Evolutionary conservation across 1,139 yeast genomes (phyloP).

Genomic region (Scheffersomyces segobiensis): DNA sequence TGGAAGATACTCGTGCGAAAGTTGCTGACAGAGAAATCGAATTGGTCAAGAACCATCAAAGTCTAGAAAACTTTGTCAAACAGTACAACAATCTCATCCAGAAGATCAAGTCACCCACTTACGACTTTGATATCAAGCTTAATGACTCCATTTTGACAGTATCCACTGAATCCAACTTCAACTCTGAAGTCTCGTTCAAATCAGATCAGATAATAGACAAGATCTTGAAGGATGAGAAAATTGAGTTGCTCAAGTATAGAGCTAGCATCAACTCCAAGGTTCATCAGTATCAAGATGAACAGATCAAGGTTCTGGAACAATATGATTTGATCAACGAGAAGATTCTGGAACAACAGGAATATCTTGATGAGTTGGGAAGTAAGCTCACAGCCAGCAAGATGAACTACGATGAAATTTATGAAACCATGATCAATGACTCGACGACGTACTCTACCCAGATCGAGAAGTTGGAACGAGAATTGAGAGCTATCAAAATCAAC

Average conservation of each 20-base stretch:
- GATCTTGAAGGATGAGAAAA: slow-evolving; percentile 36
- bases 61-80: slow-evolving; percentile 51
- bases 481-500: slow-evolving; percentile 52
- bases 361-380: slow-evolving; percentile 60
- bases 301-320: slow-evolving; percentile 57
- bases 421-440: slow-evolving; percentile 55
- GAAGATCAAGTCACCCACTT: slow-evolving; percentile 32
- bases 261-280: slow-evolving; percentile 48
- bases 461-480: slow-evolving; percentile 63
- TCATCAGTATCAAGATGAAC: slow-evolving; percentile 60
- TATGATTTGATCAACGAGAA: slow-evolving; percentile 58
- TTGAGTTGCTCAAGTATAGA: slow-evolving; percentile 47
- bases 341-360: slow-evolving; percentile 57
- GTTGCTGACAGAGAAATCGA: slow-evolving; percentile 49
- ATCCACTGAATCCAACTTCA: slow-evolving; percentile 12
- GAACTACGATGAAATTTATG: slow-evolving; percentile 58
- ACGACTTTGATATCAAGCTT: slow-evolving; percentile 29
- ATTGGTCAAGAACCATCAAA: slow-evolving; percentile 49
- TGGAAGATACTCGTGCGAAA: slow-evolving; percentile 34
- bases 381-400: slow-evolving; percentile 53
- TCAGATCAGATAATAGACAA: slow-evolving; percentile 33
- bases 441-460: slow-evolving; percentile 61
- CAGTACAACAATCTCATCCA: slow-evolving; percentile 58
- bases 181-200: slow-evolving; percentile 25
- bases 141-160: slow-evolving; percentile 25